Evolutionary conservation across 2,329 filamentous ascomycete species (phyloP).

Genomic region (Dactylonectria estremocensis): DNA sequence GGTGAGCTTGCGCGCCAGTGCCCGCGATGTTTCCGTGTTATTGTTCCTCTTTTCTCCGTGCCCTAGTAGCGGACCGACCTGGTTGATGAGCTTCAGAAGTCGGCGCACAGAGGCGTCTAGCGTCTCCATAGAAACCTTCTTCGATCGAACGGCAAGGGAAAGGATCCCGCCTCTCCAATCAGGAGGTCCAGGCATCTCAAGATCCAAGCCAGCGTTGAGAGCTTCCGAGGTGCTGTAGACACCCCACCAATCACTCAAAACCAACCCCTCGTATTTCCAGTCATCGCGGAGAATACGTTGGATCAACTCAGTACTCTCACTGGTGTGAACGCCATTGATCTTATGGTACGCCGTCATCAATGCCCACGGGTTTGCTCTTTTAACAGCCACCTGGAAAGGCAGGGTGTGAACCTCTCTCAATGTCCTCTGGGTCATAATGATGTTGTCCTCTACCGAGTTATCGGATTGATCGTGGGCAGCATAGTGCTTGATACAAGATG

Average conservation of each 20-base stretch:
- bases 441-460: conserved; percentile 34
- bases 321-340: conserved; percentile 57
- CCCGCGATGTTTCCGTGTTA: no score
- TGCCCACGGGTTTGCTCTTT: conserved; percentile 54
- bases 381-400: conserved; percentile 56
- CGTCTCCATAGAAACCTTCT: conserved; percentile 33
- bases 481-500: conserved; percentile 59
- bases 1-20: background rate
- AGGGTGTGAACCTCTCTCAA: conserved; percentile 46
- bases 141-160: conserved; percentile 38
- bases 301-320: conserved; percentile 30
- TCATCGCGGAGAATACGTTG: conserved; percentile 54
- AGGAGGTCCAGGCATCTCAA: conserved; percentile 54
- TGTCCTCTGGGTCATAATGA: conserved; percentile 25
- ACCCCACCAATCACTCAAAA: conserved; percentile 54
- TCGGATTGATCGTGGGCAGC: conserved; percentile 55
- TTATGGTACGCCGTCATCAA: conserved; percentile 49
- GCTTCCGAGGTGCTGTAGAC: conserved; percentile 46
- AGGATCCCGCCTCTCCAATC: conserved; percentile 36
- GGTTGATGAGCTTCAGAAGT: conserved; percentile 31
- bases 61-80: background rate
- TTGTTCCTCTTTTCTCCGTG: background rate
- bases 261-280: conserved; percentile 54
- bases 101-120: conserved; percentile 45
- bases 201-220: conserved; percentile 43